These are phyloP conservation scores for Iris macrosiphon DNA, from an alignment of 106 monocot species.

Conservation along the genomic window DNA sequence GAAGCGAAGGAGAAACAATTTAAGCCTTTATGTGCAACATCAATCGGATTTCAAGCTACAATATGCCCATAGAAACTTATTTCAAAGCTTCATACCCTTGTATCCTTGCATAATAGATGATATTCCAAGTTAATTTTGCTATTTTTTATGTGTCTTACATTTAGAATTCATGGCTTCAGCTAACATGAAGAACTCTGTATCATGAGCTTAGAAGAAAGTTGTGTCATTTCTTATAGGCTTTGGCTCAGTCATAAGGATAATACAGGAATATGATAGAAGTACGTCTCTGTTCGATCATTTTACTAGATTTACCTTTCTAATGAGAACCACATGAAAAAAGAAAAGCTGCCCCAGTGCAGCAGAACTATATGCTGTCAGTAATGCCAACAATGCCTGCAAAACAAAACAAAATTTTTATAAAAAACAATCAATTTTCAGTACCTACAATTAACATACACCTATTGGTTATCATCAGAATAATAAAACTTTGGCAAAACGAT, in stretches of 20 bases:
- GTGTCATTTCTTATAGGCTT: too few species aligned
- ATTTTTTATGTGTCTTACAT: too few species aligned
- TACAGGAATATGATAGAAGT: neutral
- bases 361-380: slow-evolving; percentile 53
- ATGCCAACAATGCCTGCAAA: slow-evolving; percentile 49
- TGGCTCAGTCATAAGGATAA: too few species aligned
- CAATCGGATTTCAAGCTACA: neutral
- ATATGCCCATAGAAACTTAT: neutral
- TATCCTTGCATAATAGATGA: too few species aligned
- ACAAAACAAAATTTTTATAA: neutral
- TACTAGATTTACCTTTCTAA: slow-evolving; percentile 60
- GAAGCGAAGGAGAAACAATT: too few species aligned
- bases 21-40: neutral
- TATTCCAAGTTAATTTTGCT: too few species aligned
- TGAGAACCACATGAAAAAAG: slow-evolving; percentile 93
- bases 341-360: slow-evolving; percentile 89
- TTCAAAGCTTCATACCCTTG: too few species aligned
- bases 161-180: too few species aligned
- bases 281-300: neutral
- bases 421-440: neutral
- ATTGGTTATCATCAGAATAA: neutral
- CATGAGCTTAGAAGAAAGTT: too few species aligned
- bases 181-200: too few species aligned
- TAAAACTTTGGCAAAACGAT: neutral
- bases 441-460: neutral